phyloP scores from a whole-genome alignment of 805 yeast genomes.

The Pichia nanzhaoensis region DNA sequence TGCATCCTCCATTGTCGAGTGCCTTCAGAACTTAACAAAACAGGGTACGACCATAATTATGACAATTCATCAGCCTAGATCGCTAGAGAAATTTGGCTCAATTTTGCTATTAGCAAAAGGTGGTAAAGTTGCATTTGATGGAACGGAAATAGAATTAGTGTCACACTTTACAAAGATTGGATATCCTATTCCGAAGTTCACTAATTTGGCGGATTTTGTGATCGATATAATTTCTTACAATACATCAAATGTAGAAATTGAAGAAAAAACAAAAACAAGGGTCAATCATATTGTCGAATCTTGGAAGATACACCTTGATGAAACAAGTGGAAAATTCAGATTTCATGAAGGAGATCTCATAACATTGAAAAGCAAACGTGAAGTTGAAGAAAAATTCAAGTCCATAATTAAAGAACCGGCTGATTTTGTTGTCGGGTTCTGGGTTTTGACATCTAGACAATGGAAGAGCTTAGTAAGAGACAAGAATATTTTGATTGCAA shows the following conservation, averaged over 20 bases:
- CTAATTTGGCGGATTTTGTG: slow-evolving; percentile 69
- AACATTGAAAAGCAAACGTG: slow-evolving; percentile 14
- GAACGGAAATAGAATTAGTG: slow-evolving; percentile 40
- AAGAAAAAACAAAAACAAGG: slow-evolving; percentile 33
- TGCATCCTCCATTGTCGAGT: slow-evolving; percentile 57
- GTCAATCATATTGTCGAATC: slow-evolving; percentile 33
- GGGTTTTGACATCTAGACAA: slow-evolving; percentile 33
- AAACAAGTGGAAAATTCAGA: background rate
- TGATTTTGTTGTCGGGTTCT: slow-evolving; percentile 28
- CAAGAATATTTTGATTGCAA: slow-evolving; percentile 54
- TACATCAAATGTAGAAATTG: slow-evolving; percentile 38
- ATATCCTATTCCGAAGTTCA: slow-evolving; percentile 48
- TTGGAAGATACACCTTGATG: slow-evolving; percentile 29
- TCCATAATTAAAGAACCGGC: slow-evolving; percentile 29
- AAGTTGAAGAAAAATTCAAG: slow-evolving; percentile 20
- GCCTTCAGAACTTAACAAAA: slow-evolving; percentile 51
- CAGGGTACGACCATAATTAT: slow-evolving; percentile 60
- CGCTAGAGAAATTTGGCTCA: slow-evolving; percentile 60
- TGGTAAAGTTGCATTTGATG: slow-evolving; percentile 64
- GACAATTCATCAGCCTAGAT: slow-evolving; percentile 81
- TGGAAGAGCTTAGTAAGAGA: slow-evolving; percentile 40
- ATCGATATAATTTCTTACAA: slow-evolving; percentile 63
- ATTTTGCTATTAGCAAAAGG: slow-evolving; percentile 69
- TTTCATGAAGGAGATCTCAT: background rate
- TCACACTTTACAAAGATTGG: slow-evolving; percentile 45